phyloP scores from a whole-genome alignment of 192 early-diverging fungal species.

The Piromyces sp. region DNA sequence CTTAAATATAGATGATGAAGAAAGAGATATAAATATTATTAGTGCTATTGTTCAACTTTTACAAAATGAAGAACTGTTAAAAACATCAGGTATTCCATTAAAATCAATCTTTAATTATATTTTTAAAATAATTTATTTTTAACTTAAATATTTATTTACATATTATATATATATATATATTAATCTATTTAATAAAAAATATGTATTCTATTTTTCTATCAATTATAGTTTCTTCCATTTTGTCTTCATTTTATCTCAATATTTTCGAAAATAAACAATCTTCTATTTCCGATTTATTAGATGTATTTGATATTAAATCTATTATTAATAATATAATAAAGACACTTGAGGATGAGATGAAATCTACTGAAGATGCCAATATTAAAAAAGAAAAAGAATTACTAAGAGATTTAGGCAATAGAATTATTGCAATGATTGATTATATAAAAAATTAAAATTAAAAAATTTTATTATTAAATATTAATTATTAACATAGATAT shows the following conservation, averaged over 20 bases:
- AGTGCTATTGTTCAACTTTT: neutral
- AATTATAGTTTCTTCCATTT: neutral
- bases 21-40: neutral
- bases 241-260: neutral
- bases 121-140: no score
- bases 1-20: neutral
- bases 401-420: neutral
- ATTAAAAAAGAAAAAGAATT: neutral
- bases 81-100: neutral
- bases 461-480: no score
- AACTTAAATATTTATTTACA: no score
- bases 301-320: neutral
- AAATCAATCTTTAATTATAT: no score
- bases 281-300: neutral
- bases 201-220: no score
- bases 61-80: neutral
- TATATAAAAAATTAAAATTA: neutral
- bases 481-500: no score
- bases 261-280: neutral
- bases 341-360: neutral
- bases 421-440: neutral
- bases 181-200: no score
- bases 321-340: neutral
- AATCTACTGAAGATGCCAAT: neutral
- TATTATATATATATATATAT: no score